Percentiles rank a stretch among this genome's conserved stretches.
Evolutionary conservation across 805 yeast species (phyloP).

Genomic region (Cyberlindnera meyerae): DNA sequence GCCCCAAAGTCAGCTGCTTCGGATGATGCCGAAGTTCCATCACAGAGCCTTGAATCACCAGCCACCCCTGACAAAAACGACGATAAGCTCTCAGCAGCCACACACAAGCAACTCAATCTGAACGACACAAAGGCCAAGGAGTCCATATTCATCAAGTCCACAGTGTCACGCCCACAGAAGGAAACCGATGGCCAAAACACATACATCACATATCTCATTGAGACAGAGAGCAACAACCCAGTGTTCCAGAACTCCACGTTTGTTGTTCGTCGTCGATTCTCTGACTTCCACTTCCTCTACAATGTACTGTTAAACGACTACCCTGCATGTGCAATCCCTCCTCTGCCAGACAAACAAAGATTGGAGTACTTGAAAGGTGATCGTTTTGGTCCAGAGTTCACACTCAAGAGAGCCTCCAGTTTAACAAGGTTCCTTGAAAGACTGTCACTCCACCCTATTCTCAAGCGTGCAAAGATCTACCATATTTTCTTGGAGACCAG

Average conservation of each 20-base stretch:
- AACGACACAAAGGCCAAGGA: constrained; percentile 9
- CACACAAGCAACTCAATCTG: background rate
- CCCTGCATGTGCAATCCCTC: constrained; percentile 87
- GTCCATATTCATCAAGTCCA: constrained; percentile 30
- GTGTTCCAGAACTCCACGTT: constrained; percentile 41
- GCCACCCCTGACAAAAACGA: constrained; percentile 6
- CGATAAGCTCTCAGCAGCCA: background rate
- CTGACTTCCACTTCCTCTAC: constrained; percentile 78
- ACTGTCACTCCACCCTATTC: constrained; percentile 65
- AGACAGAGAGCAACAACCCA: constrained; percentile 61
- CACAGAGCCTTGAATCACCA: constrained; percentile 1
- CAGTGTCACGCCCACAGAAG: constrained; percentile 57
- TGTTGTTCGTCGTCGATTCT: constrained; percentile 71
- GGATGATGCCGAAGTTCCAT: background rate
- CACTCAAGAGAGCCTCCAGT: constrained; percentile 75
- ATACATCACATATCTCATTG: constrained; percentile 66
- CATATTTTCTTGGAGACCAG: constrained; percentile 67
- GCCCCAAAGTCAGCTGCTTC: background rate
- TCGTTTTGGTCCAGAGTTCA: constrained; percentile 80
- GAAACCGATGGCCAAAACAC: constrained; percentile 74
- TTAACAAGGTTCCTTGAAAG: constrained; percentile 71
- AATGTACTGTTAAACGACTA: constrained; percentile 70
- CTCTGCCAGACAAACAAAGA: constrained; percentile 88
- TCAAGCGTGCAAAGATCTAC: constrained; percentile 65
- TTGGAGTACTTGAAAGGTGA: constrained; percentile 93